A percentile compares a stretch with the other conserved stretches of the same genome.
Conservation (phyloP, 2,329 filamentous ascomycete genomes). For the Phoma sp. region DNA sequence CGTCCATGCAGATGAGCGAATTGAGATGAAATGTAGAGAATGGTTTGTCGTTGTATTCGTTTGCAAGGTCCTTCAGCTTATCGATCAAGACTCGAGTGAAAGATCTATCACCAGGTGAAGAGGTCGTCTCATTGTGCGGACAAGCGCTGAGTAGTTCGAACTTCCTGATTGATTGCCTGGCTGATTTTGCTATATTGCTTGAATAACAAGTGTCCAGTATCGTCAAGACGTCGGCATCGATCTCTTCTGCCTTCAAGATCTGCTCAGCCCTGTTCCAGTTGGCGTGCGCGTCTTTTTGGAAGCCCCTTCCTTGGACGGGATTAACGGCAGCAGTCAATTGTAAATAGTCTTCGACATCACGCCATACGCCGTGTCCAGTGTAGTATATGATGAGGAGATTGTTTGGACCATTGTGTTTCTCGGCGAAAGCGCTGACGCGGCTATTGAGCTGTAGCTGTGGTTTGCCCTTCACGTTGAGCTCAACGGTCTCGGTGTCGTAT, state of each 20-base stretch:
- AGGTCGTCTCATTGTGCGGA: constrained; percentile 35
- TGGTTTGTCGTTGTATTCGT: constrained; percentile 28
- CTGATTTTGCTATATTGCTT: constrained; percentile 44
- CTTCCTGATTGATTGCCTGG: constrained; percentile 30
- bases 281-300: constrained; percentile 35
- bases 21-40: constrained; percentile 43
- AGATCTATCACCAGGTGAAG: constrained; percentile 37
- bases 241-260: constrained; percentile 33
- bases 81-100: constrained; percentile 48
- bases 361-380: constrained; percentile 47
- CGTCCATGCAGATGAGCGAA: constrained; percentile 35
- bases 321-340: constrained; percentile 35
- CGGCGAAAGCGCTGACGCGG: constrained; percentile 38
- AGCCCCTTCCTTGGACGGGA: constrained; percentile 23
- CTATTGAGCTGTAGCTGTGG: constrained; percentile 46
- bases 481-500: constrained; percentile 41
- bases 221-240: constrained; percentile 46
- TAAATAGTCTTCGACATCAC: constrained; percentile 29
- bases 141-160: constrained; percentile 47
- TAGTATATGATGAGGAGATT: constrained; percentile 51
- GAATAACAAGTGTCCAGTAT: constrained; percentile 52
- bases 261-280: constrained; percentile 48
- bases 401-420: constrained; percentile 38
- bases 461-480: constrained; percentile 41
- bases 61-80: constrained; percentile 31